Conservation (phyloP, 768 basidiomycete genomes). For the Panaeolus papilionaceus region DNA sequence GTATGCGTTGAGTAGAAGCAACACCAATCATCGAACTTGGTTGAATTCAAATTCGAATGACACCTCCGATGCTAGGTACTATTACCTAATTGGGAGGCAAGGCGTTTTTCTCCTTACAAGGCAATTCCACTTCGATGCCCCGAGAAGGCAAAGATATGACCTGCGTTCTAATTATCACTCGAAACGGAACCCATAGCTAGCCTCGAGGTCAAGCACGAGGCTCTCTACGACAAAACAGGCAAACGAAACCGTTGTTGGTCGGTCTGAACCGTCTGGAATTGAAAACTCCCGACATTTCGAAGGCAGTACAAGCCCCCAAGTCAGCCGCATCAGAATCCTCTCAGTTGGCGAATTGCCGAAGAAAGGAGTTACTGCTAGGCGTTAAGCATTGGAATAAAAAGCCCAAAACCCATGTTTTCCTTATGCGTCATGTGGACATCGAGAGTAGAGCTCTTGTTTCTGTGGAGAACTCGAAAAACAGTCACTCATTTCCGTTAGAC, state of each 20-base stretch:
- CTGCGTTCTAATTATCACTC: not conserved
- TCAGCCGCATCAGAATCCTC: not conserved
- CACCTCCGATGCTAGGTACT: not conserved
- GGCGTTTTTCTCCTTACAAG: slow-evolving; percentile 11
- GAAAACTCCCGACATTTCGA: not conserved
- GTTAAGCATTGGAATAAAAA: not conserved
- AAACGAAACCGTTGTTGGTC: not conserved
- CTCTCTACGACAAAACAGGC: not conserved
- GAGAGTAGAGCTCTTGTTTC: not conserved
- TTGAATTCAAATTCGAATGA: not conserved
- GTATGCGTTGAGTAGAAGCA: not conserved
- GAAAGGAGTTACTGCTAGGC: not conserved
- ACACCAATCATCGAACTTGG: not conserved
- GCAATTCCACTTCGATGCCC: slow-evolving; percentile 7
- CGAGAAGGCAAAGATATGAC: not conserved
- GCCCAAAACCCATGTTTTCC: slow-evolving; percentile 10
- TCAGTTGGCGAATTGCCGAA: not conserved
- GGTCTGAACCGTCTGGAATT: not conserved
- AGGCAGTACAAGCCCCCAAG: not conserved
- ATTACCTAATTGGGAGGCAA: not conserved
- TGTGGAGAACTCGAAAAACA: not conserved
- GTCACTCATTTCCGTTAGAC: not conserved
- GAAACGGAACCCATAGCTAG: not conserved
- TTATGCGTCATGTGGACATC: not conserved
- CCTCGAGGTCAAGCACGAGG: slow-evolving; percentile 9